phyloP scores from a whole-genome alignment of 176 grass and related monocot genomes.

The Zizania latifolia region DNA sequence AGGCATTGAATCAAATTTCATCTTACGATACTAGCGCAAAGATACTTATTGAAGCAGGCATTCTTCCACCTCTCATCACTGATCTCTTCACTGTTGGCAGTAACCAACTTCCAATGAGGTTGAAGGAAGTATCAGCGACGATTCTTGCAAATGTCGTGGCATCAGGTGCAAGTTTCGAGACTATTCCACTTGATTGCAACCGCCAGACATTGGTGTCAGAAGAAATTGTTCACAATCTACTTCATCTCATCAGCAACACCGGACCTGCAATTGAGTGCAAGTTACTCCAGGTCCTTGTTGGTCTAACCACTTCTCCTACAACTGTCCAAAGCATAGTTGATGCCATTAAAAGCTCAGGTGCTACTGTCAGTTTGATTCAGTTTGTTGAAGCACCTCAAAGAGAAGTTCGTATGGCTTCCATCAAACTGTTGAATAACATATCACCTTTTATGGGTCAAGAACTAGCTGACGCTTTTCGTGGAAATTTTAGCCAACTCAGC shows the following conservation, averaged over 20 bases:
- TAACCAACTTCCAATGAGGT: slow-evolving; percentile 84
- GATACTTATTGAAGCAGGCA: slow-evolving; percentile 82
- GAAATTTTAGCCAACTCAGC: slow-evolving; percentile 72
- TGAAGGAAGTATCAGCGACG: slow-evolving; percentile 87
- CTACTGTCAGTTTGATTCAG: slow-evolving; percentile 90
- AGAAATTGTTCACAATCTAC: slow-evolving; percentile 93
- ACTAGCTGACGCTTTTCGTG: slow-evolving; percentile 75
- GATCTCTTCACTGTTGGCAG: slow-evolving; percentile 86
- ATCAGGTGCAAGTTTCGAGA: slow-evolving; percentile 70
- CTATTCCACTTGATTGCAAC: slow-evolving; percentile 64
- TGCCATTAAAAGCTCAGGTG: slow-evolving; percentile 90
- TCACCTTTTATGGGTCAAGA: slow-evolving; percentile 83
- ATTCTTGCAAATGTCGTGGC: slow-evolving; percentile 88
- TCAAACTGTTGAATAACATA: slow-evolving; percentile 82
- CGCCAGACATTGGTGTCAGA: slow-evolving; percentile 79
- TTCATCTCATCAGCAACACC: slow-evolving; percentile 98
- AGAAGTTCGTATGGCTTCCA: slow-evolving; percentile 81
- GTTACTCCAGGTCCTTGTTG: slow-evolving; percentile 94
- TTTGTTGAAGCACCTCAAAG: slow-evolving; percentile 96
- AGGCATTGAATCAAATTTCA: slow-evolving; percentile 92
- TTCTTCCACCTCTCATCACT: slow-evolving; percentile 80
- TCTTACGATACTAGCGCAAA: slow-evolving; percentile 86
- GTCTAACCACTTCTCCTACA: slow-evolving; percentile 71
- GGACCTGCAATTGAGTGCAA: slow-evolving; percentile 97
- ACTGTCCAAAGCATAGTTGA: slow-evolving; percentile 73